Percentiles rank a stretch among this genome's conserved stretches.
phyloP scores from a whole-genome alignment of 495 filamentous ascomycete genomes.

The Pyrenula massariospora region DNA sequence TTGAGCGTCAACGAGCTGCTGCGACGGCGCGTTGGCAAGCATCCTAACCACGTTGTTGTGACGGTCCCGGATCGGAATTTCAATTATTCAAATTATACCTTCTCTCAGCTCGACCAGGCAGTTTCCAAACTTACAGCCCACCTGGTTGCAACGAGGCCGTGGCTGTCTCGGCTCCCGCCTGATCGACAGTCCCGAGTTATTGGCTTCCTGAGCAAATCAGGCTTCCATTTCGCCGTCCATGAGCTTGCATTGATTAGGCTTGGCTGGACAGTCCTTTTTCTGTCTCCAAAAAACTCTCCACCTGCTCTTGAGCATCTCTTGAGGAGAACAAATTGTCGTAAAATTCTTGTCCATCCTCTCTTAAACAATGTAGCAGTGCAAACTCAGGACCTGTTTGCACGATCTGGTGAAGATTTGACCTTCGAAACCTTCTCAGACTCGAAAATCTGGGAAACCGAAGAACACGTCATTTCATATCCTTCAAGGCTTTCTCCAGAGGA shows the following conservation, averaged over 20 bases:
- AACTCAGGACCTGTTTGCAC: background rate
- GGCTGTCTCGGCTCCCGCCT: background rate
- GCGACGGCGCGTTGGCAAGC: background rate
- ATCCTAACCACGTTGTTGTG: background rate
- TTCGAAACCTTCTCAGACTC: conserved; percentile 3
- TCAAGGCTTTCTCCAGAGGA: conserved; percentile 4
- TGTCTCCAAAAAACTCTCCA: background rate
- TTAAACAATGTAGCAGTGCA: background rate
- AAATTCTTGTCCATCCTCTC: conserved; percentile 4
- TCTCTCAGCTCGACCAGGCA: background rate
- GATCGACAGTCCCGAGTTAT: background rate
- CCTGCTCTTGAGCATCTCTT: background rate
- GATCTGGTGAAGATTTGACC: conserved; percentile 1
- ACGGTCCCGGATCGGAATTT: background rate
- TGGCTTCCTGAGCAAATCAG: background rate
- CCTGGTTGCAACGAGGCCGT: background rate
- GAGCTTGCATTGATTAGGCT: background rate
- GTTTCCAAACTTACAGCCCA: background rate
- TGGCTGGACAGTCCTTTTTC: background rate
- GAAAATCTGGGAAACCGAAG: conserved; percentile 4
- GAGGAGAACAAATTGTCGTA: conserved; percentile 1
- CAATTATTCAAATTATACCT: background rate
- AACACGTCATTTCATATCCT: background rate
- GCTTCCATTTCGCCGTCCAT: background rate
- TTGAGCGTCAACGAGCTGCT: background rate